These are phyloP conservation scores for Blastomyces parvus DNA, from an alignment of 2,329 filamentous ascomycete species.

Conservation along the genomic window DNA sequence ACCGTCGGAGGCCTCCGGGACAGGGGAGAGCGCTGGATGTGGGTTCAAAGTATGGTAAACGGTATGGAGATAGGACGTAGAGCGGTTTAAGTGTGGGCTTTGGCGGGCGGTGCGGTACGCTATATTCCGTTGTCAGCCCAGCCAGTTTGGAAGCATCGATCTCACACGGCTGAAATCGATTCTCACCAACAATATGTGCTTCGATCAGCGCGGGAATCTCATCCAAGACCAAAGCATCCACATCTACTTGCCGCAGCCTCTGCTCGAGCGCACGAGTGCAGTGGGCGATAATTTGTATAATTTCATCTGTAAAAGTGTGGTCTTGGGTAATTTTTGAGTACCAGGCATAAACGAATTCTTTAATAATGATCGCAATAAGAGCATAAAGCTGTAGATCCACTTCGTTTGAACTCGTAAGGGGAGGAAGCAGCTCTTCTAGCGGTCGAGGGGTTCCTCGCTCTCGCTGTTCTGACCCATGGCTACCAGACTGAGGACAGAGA, in stretches of 20 bases:
- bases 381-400: conserved; percentile 90
- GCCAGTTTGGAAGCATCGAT: not conserved
- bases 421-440: conserved; percentile 75
- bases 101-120: conserved; percentile 63
- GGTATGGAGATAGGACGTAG: conserved; percentile 53
- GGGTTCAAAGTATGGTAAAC: conserved; percentile 80
- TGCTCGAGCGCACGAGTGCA: conserved; percentile 82
- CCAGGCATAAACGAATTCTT: conserved; percentile 87
- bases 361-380: conserved; percentile 77
- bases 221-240: conserved; percentile 74
- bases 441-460: conserved; percentile 52
- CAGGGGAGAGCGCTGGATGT: conserved; percentile 68
- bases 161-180: not conserved
- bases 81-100: conserved; percentile 48
- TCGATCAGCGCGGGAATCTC: conserved; percentile 77
- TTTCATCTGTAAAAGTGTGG: conserved; percentile 74
- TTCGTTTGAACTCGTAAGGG: conserved; percentile 87
- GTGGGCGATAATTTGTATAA: conserved; percentile 85
- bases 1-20: conserved; percentile 51
- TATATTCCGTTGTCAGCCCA: conserved; percentile 32
- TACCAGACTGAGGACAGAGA: conserved; percentile 58
- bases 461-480: conserved; percentile 42
- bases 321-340: conserved; percentile 89
- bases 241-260: conserved; percentile 68
- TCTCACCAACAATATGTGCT: conserved; percentile 56